Conservation (phyloP, 768 basidiomycete species). For the Agrocybe chaxingu region DNA sequence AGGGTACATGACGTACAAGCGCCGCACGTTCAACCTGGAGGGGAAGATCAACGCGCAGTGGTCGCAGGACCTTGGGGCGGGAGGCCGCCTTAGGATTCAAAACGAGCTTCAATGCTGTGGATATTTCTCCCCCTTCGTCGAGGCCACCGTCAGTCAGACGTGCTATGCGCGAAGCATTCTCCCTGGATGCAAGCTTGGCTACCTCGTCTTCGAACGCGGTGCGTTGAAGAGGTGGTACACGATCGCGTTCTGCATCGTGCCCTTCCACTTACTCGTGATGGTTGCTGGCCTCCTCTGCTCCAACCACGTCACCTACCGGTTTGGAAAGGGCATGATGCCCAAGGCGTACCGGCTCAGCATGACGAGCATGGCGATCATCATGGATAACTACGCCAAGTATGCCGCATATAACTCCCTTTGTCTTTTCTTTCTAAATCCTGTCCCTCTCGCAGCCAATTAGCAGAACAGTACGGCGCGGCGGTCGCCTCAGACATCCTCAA, state of each 20-base stretch:
- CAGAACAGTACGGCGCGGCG: conserved; percentile 63
- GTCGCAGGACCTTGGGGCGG: conserved; percentile 54
- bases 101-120: conserved; percentile 77
- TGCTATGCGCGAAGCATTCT: conserved; percentile 72
- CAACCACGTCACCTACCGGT: conserved; percentile 84
- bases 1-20: conserved; percentile 76
- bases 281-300: conserved; percentile 64
- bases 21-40: conserved; percentile 54
- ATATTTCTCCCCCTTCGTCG: conserved; percentile 76
- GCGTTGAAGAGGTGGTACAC: conserved; percentile 66
- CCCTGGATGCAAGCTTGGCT: conserved; percentile 74
- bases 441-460: conserved; percentile 52
- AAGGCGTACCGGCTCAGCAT: conserved; percentile 74
- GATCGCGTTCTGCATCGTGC: conserved; percentile 62
- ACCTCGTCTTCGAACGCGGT: conserved; percentile 50
- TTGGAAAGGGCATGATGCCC: conserved; percentile 89
- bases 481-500: conserved; percentile 53
- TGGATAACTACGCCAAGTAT: conserved; percentile 80
- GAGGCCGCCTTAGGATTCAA: conserved; percentile 65
- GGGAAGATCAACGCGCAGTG: conserved; percentile 77
- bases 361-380: conserved; percentile 73
- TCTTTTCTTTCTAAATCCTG: background rate
- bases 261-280: conserved; percentile 63
- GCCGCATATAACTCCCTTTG: background rate
- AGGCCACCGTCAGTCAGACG: conserved; percentile 69